Percentiles rank a stretch among this genome's conserved stretches.
phyloP scores from a whole-genome alignment of 208 protist genomes.

The Endotrypanum monterogeii region DNA sequence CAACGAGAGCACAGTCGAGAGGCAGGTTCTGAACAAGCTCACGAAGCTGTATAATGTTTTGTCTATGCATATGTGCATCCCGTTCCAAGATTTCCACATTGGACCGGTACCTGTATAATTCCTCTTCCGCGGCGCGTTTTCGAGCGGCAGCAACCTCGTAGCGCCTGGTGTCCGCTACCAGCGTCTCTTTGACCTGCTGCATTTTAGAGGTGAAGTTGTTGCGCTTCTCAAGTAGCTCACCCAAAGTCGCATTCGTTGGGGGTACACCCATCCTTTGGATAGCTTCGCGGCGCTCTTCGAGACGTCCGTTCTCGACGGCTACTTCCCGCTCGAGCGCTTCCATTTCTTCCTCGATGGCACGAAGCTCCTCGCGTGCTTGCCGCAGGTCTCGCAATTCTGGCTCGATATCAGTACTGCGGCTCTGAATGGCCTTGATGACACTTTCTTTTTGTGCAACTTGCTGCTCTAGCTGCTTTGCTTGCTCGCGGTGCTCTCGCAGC shows the following conservation, averaged over 20 bases:
- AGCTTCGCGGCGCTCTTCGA: constrained; percentile 66
- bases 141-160: constrained; percentile 33
- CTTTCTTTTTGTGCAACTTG: constrained; percentile 71
- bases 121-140: constrained; percentile 37
- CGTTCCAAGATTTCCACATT: constrained; percentile 52
- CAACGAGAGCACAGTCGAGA: constrained; percentile 36
- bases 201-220: constrained; percentile 40
- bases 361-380: constrained; percentile 44
- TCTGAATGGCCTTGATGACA: constrained; percentile 38
- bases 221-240: constrained; percentile 50
- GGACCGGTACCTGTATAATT: constrained; percentile 36
- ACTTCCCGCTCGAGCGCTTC: constrained; percentile 60
- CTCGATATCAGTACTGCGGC: constrained; percentile 46
- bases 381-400: constrained; percentile 65
- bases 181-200: constrained; percentile 31
- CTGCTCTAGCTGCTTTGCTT: constrained; percentile 62
- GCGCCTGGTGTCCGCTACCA: constrained; percentile 31
- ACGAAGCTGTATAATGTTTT: constrained; percentile 37
- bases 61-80: constrained; percentile 51
- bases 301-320: constrained; percentile 56
- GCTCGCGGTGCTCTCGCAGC: constrained; percentile 78
- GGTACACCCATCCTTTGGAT: constrained; percentile 35
- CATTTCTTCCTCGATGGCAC: constrained; percentile 55
- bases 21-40: constrained; percentile 30
- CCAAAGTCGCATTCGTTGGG: constrained; percentile 37